Conservation (phyloP, 2,329 filamentous ascomycete species). For the Sporothrix sp. region DNA sequence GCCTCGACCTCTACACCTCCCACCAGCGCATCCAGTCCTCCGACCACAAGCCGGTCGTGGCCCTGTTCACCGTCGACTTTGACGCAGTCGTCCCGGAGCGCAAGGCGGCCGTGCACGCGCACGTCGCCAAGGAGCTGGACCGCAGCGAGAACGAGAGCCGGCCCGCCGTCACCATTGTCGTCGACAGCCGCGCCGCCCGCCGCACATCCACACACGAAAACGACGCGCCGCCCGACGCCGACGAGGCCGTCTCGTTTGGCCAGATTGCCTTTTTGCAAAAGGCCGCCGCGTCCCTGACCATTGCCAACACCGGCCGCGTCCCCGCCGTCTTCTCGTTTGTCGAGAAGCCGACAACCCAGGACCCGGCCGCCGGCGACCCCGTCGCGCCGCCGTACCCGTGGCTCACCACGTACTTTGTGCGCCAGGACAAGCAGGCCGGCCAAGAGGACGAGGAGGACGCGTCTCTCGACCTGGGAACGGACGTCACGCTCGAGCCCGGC, state of each 20-base stretch:
- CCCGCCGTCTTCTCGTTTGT: slow-evolving; percentile 72
- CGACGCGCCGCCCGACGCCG: not conserved
- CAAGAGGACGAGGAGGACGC: slow-evolving; percentile 25
- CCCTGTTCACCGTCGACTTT: slow-evolving; percentile 74
- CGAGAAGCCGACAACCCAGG: slow-evolving; percentile 51
- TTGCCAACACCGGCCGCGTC: slow-evolving; percentile 87
- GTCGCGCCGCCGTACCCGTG: slow-evolving; percentile 43
- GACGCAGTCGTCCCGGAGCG: slow-evolving; percentile 78
- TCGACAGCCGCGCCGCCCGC: slow-evolving; percentile 47
- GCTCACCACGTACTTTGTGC: slow-evolving; percentile 59
- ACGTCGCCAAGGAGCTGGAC: slow-evolving; percentile 81
- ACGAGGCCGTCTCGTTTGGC: slow-evolving; percentile 61
- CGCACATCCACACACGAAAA: slow-evolving; percentile 21
- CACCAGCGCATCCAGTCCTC: slow-evolving; percentile 87
- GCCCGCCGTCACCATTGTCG: slow-evolving; percentile 41
- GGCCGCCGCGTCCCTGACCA: slow-evolving; percentile 59
- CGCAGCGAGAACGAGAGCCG: slow-evolving; percentile 49
- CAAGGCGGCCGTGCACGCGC: slow-evolving; percentile 73
- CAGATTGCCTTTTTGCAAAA: slow-evolving; percentile 58
- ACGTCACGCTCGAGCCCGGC: slow-evolving; percentile 69
- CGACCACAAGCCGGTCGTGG: slow-evolving; percentile 86
- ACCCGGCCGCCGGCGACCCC: slow-evolving; percentile 24
- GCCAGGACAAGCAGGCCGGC: slow-evolving; percentile 31
- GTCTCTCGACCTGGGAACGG: slow-evolving; percentile 33
- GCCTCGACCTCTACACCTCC: slow-evolving; percentile 63